A percentile compares a stretch with the other conserved stretches of the same genome.
Conservation (phyloP, 768 basidiomycete species). For the Psilocybe cubensis region DNA sequence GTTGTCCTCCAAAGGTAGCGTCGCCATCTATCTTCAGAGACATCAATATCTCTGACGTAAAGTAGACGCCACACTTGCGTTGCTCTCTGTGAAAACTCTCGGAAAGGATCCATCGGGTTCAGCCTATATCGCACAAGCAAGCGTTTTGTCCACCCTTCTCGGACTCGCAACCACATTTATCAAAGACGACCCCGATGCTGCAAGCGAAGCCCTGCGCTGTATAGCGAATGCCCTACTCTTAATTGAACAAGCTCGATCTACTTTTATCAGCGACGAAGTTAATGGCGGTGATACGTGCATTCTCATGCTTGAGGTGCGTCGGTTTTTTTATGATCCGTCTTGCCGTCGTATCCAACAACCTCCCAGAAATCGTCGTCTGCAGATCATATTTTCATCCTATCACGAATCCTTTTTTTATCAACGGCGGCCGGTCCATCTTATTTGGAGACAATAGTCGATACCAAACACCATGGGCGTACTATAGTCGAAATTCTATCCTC, state of each 20-base stretch:
- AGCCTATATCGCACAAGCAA: slow-evolving; percentile 52
- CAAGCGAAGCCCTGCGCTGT: slow-evolving; percentile 72
- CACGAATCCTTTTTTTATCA: slow-evolving; percentile 76
- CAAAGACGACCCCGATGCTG: slow-evolving; percentile 61
- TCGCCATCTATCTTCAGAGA: background rate
- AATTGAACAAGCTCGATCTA: slow-evolving; percentile 60
- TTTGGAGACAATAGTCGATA: slow-evolving; percentile 66
- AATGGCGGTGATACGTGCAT: slow-evolving; percentile 64
- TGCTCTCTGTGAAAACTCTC: slow-evolving; percentile 74
- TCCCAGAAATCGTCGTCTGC: slow-evolving; percentile 61
- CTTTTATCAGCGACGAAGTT: slow-evolving; percentile 60
- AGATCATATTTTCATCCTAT: slow-evolving; percentile 74
- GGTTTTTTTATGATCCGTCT: background rate
- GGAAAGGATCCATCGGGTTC: slow-evolving; percentile 76
- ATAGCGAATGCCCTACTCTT: slow-evolving; percentile 82
- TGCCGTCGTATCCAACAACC: background rate
- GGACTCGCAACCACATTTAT: slow-evolving; percentile 47
- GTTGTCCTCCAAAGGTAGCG: slow-evolving; percentile 59
- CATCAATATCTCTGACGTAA: background rate
- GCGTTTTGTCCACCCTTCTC: slow-evolving; percentile 63
- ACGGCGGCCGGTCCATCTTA: slow-evolving; percentile 59
- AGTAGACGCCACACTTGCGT: slow-evolving; percentile 69
- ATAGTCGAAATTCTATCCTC: slow-evolving; percentile 62
- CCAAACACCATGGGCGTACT: slow-evolving; percentile 57
- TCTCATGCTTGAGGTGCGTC: slow-evolving; percentile 60